phyloP scores from a whole-genome alignment of 495 filamentous ascomycete species.

The Penicillium pancosmium region DNA sequence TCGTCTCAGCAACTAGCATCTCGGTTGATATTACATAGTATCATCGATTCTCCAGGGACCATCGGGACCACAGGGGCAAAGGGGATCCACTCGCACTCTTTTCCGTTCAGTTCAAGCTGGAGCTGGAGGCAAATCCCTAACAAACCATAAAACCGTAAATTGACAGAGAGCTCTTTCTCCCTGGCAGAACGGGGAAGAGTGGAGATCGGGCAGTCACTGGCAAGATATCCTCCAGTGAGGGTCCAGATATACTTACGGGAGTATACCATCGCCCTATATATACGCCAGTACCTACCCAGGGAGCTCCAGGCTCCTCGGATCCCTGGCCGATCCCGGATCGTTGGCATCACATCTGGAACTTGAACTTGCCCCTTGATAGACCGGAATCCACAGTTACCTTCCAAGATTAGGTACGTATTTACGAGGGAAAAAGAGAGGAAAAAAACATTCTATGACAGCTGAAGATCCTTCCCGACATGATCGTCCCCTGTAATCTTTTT shows the following conservation, averaged over 20 bases:
- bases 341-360: neutral
- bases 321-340: conserved; percentile 4
- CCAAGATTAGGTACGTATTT: neutral
- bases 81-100: neutral
- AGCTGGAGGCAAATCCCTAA: too few relatives aligned
- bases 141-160: too few relatives aligned
- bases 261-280: neutral
- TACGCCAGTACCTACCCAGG: neutral
- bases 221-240: too few relatives aligned
- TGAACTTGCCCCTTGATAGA: neutral
- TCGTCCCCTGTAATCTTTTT: conserved; percentile 13
- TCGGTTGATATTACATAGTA: neutral
- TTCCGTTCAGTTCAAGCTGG: too few relatives aligned
- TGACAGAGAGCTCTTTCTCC: too few relatives aligned
- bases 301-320: neutral
- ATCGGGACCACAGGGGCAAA: neutral
- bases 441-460: conserved; percentile 3
- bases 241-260: too few relatives aligned
- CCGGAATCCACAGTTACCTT: neutral
- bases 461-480: conserved; percentile 33
- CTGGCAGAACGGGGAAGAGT: too few relatives aligned
- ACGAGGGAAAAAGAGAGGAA: neutral
- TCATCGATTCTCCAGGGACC: neutral
- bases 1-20: too few relatives aligned
- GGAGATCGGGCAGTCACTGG: too few relatives aligned